Evolutionary conservation across 192 early-diverging fungal species (phyloP), one percentile per base, ranked within the genome.

Genomic region (Helicostylum pulchrum): DNA sequence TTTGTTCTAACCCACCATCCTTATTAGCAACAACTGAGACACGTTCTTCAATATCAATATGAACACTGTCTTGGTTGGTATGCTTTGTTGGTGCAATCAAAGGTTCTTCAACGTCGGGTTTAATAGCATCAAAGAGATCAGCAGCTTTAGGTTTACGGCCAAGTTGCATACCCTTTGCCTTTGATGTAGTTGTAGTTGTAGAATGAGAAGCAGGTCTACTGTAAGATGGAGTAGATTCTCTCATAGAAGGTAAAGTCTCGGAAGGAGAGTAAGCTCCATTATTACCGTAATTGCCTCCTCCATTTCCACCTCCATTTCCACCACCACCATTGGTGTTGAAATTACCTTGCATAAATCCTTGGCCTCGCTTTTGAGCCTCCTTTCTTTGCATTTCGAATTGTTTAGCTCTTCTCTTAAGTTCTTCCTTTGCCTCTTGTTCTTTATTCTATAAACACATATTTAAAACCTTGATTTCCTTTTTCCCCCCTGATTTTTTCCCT

Each of bases 401-500:
- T 72, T 92, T 90, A 34, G 94, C 95, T 51, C 92, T 87, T 62
- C 94, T 80, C 71, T 95, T 96, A 60, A 95, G 86, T 67, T 96
- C 94, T 68, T 97, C 92, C 81, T 95, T 98, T 4, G 97, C 97
- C 73, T 99, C 94, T 62, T 87, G 90, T 71, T 99, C 95, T 76
- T 97, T 96, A 75, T 91, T 94, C 85, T 85, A 66, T 69, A 31
- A 11, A 53, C 1, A 19, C 26, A 45, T 47, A 20, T 23, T 61
- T 21, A 66, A 66, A 39, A 31, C 4, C 3, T 52, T 26, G 26
- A 26, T 26, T 15, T 43, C 23, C n/a, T 46, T n/a, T 23, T 3
- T 20, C 2, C 7, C 52, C 30, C 36, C n/a, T 15, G 26, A 26
- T 15, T 20, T 14, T 15, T 17, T 31, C 39, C 26, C n/a, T 10